A percentile compares a stretch with the other conserved stretches of the same genome.
These are phyloP conservation scores for Thecaphora thlaspeos DNA, from an alignment of 1,284 basidiomycete species.

Conservation along the genomic window DNA sequence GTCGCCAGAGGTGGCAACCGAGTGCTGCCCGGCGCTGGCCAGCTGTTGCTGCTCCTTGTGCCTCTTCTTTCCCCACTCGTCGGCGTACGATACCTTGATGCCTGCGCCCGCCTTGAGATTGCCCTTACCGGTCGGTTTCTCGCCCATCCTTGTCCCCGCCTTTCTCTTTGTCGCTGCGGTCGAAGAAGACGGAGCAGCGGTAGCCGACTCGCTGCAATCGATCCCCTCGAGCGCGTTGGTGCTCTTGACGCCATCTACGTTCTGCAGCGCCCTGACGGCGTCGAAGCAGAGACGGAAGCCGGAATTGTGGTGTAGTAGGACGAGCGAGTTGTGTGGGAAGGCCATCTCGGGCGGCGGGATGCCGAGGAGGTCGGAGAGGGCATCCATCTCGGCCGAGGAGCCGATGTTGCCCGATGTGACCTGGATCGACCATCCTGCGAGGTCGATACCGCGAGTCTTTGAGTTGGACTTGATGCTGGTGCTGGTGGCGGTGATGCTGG, in stretches of 20 bases:
- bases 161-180: not conserved
- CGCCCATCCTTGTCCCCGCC: constrained; percentile 6
- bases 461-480: too few relatives aligned
- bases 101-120: constrained; percentile 56
- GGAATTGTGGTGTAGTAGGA: constrained; percentile 64
- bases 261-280: constrained; percentile 69
- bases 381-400: constrained; percentile 60
- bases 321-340: constrained; percentile 81
- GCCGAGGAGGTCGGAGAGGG: constrained; percentile 68
- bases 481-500: too few relatives aligned
- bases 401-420: constrained; percentile 49
- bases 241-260: constrained; percentile 66
- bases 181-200: not conserved
- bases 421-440: constrained; percentile 47
- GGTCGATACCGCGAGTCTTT: constrained; percentile 40
- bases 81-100: constrained; percentile 90
- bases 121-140: constrained; percentile 28
- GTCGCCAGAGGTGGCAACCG: not conserved
- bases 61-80: constrained; percentile 88
- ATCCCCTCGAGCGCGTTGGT: constrained; percentile 68
- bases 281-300: constrained; percentile 72
- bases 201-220: constrained; percentile 15
- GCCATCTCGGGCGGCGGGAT: constrained; percentile 95
- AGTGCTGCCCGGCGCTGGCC: too few relatives aligned
- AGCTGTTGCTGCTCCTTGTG: constrained; percentile 53